Evolutionary conservation across 208 protist genomes (phyloP).

Genomic region (Leishmania gerbilli): DNA sequence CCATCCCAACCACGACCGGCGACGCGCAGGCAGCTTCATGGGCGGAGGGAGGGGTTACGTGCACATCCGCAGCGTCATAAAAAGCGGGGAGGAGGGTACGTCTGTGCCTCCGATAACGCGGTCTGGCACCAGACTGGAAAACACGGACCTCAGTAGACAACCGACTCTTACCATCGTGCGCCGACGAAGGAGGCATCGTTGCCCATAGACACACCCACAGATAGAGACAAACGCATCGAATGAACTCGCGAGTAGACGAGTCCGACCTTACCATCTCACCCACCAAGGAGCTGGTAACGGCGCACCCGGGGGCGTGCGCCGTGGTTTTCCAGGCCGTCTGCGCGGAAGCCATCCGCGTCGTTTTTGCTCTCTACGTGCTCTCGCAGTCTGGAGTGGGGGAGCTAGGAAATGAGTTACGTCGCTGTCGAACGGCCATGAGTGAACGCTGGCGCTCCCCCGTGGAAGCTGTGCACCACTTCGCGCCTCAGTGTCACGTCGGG

Average conservation of each 20-base stretch:
- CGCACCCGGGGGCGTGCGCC: conserved; percentile 11
- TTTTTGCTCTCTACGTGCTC: conserved; percentile 27
- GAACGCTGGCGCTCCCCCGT: not conserved
- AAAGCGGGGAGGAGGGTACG: not conserved
- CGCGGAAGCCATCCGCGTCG: conserved; percentile 23
- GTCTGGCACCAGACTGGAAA: not conserved
- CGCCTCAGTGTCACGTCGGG: not conserved
- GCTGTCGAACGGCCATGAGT: conserved; percentile 6
- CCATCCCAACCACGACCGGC: not conserved
- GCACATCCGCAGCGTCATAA: not conserved
- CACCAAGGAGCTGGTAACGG: no score
- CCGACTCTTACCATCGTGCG: not conserved
- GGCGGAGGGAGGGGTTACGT: not conserved
- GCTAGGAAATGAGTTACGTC: conserved; percentile 11
- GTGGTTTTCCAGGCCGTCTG: conserved; percentile 23
- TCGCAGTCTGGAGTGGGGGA: not conserved
- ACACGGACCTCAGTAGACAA: not conserved
- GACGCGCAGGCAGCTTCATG: not conserved
- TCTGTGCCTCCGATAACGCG: not conserved
- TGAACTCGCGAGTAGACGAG: not conserved
- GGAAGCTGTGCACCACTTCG: not conserved
- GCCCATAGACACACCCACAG: not conserved
- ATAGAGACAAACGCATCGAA: not conserved
- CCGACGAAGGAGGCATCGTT: not conserved
- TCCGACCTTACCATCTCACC: not conserved